These are phyloP conservation scores for Neurospora sp. DNA, from an alignment of 495 filamentous ascomycete genomes.

Conservation along the genomic window DNA sequence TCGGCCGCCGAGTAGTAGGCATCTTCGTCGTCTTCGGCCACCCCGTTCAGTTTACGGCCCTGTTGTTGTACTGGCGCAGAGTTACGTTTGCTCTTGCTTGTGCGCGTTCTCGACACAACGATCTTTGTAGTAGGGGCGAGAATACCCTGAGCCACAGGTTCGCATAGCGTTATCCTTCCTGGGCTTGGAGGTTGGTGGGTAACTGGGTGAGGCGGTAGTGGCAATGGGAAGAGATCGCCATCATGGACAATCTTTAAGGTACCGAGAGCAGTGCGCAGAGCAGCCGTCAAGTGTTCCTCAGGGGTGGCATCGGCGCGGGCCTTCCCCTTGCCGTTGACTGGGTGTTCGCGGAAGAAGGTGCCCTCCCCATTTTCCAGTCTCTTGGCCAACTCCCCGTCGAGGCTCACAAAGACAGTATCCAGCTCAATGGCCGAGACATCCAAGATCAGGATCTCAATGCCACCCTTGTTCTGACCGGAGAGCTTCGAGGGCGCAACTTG, in stretches of 20 bases:
- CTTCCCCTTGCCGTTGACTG: constrained; percentile 18
- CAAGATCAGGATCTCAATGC: constrained; percentile 68
- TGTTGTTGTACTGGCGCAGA: constrained; percentile 24
- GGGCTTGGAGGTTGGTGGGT: constrained; percentile 78
- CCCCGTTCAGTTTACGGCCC: constrained; percentile 43
- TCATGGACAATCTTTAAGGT: constrained; percentile 66
- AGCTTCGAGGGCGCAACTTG: constrained; percentile 52
- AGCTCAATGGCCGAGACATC: constrained; percentile 72
- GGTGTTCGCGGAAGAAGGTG: constrained; percentile 43
- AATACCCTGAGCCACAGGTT: constrained; percentile 75
- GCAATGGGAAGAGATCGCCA: constrained; percentile 75
- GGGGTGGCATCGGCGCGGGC: constrained; percentile 28
- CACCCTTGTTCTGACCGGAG: constrained; percentile 47
- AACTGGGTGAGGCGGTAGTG: constrained; percentile 76
- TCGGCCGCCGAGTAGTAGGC: constrained; percentile 83
- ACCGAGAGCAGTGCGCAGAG: constrained; percentile 65
- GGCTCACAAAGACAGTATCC: constrained; percentile 73
- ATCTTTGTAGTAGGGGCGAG: constrained; percentile 58
- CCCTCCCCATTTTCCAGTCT: constrained; percentile 47
- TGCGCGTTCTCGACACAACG: constrained; percentile 50
- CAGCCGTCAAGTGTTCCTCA: constrained; percentile 60
- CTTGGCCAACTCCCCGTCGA: constrained; percentile 63
- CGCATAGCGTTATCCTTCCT: constrained; percentile 66
- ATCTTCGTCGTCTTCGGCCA: constrained; percentile 60
- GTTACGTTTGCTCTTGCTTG: constrained; percentile 30